These are phyloP conservation scores for Phytopythium boreale DNA, from an alignment of 352 stramenopile genomes.

Conservation along the genomic window DNA sequence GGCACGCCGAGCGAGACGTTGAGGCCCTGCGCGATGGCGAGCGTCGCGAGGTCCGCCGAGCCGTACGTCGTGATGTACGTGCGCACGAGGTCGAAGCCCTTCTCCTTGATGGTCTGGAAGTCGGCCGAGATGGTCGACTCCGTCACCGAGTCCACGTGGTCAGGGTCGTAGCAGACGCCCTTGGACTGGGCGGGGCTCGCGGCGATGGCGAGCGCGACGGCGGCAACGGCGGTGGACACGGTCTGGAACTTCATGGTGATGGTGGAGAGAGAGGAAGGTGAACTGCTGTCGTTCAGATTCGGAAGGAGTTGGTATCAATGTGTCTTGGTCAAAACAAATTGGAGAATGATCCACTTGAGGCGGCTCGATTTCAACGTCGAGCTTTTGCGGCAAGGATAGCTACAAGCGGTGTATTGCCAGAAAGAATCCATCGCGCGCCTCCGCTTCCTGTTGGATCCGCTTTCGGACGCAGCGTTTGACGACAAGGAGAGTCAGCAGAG, in stretches of 20 bases:
- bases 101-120: slow-evolving; percentile 42
- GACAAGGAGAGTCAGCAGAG: not conserved
- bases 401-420: not conserved
- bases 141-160: slow-evolving; percentile 31
- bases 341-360: slow-evolving; percentile 19
- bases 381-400: not conserved
- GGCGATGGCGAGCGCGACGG: slow-evolving; percentile 9
- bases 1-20: slow-evolving; percentile 46
- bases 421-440: not conserved
- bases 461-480: not conserved
- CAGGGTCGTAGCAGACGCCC: slow-evolving; percentile 51
- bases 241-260: slow-evolving; percentile 29
- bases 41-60: slow-evolving; percentile 33
- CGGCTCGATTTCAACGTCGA: not conserved
- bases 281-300: not conserved
- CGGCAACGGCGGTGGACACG: slow-evolving; percentile 13
- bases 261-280: not conserved
- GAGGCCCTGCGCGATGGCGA: slow-evolving; percentile 40
- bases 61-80: slow-evolving; percentile 50
- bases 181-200: slow-evolving; percentile 5
- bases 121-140: slow-evolving; percentile 34
- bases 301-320: slow-evolving; percentile 5
- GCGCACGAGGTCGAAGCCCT: slow-evolving; percentile 38
- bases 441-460: not conserved
- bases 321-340: slow-evolving; percentile 22